These are phyloP conservation scores for Cocos nucifera DNA, from an alignment of 176 grass and related monocot species.

Conservation along the genomic window DNA sequence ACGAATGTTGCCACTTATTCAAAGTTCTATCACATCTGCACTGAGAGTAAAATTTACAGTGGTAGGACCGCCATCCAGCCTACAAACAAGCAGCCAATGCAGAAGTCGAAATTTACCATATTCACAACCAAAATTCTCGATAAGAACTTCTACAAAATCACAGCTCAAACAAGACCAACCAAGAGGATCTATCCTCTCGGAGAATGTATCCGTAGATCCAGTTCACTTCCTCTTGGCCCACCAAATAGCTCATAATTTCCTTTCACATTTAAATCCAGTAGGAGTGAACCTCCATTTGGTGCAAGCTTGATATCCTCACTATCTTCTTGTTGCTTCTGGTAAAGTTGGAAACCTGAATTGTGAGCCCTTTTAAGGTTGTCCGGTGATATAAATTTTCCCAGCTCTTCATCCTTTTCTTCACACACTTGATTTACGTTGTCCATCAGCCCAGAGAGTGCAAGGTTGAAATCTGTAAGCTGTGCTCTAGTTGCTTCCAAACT, in stretches of 20 bases:
- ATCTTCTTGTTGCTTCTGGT: conserved; percentile 23
- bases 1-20: too few species aligned
- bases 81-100: background rate
- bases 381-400: conserved; percentile 29
- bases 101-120: background rate
- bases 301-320: conserved; percentile 31
- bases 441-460: conserved; percentile 61
- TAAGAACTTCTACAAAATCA: background rate
- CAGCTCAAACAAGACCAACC: conserved; percentile 5
- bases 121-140: background rate
- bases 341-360: conserved; percentile 36
- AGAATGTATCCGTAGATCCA: conserved; percentile 40
- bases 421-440: conserved; percentile 38
- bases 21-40: background rate
- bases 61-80: conserved; percentile 21
- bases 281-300: conserved; percentile 28
- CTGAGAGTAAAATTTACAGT: conserved; percentile 42
- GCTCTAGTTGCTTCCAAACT: conserved; percentile 43
- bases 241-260: conserved; percentile 48
- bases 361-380: conserved; percentile 28
- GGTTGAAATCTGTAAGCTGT: conserved; percentile 63
- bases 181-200: conserved; percentile 22
- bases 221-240: conserved; percentile 34
- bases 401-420: conserved; percentile 32
- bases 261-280: conserved; percentile 81